A percentile compares a stretch with the other conserved stretches of the same genome.
phyloP scores from a whole-genome alignment of 192 early-diverging fungal genomes.

The Linnemannia hyalina region DNA sequence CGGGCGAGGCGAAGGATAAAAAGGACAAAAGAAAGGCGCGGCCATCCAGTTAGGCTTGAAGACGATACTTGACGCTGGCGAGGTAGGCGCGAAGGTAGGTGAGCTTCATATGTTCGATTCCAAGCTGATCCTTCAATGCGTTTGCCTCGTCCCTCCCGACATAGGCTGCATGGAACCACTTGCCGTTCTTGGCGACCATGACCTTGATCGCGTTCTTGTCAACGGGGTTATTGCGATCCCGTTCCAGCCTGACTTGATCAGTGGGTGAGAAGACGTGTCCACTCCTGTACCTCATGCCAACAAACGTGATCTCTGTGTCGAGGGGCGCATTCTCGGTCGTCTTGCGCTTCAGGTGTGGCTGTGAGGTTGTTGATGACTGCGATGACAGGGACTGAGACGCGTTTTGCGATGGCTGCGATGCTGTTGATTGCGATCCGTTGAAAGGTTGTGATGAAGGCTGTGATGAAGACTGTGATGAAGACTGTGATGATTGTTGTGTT shows the following conservation, averaged over 20 bases:
- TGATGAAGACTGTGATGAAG: not conserved
- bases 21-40: not conserved
- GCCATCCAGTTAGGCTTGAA: not conserved
- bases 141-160: not conserved
- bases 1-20: not conserved
- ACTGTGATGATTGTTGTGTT: not conserved
- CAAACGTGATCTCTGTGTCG: constrained; percentile 3
- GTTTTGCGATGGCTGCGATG: not conserved
- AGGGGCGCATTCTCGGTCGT: not conserved
- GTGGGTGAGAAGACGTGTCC: not conserved
- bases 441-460: not conserved
- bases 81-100: not conserved
- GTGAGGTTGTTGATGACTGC: not conserved
- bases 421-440: not conserved
- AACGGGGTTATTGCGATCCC: not conserved
- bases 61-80: not conserved
- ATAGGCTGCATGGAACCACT: not conserved
- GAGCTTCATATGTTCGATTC: not conserved
- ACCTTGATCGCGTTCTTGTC: constrained; percentile 1
- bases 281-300: not conserved
- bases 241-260: not conserved
- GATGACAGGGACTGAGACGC: not conserved
- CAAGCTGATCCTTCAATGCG: not conserved
- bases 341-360: not conserved
- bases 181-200: not conserved